Evolutionary conservation across 148 eudicot genomes (phyloP).

Genomic region (Silene uniflora): DNA sequence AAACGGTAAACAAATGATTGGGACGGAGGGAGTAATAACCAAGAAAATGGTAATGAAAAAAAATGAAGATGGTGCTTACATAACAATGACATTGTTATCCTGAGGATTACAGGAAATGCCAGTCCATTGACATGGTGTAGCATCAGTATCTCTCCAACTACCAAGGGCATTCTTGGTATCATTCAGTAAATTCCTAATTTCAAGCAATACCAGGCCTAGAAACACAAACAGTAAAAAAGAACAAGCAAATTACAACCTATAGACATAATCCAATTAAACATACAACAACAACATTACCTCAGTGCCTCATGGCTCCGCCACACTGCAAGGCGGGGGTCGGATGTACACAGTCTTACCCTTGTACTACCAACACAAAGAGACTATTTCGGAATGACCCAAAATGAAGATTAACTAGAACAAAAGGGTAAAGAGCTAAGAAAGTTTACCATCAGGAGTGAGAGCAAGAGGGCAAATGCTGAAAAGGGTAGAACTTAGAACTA

Average conservation of each 20-base stretch:
- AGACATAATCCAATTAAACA: too few species aligned
- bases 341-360: too few species aligned
- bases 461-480: conserved; percentile 54
- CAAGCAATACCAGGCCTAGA: conserved; percentile 70
- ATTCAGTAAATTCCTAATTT: conserved; percentile 63
- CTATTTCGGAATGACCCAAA: too few species aligned
- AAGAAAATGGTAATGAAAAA: neutral
- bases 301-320: too few species aligned
- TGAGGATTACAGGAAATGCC: conserved; percentile 71
- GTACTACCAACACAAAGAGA: too few species aligned
- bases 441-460: conserved; percentile 78
- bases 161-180: conserved; percentile 62
- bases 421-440: neutral
- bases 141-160: conserved; percentile 76
- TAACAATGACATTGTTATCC: conserved; percentile 60
- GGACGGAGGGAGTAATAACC: neutral
- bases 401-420: neutral
- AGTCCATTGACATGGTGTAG: conserved; percentile 82
- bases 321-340: too few species aligned
- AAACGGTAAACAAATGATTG: too few species aligned
- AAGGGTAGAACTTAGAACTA: conserved; percentile 42
- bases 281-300: too few species aligned
- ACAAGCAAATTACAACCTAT: neutral
- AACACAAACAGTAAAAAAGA: conserved; percentile 12
- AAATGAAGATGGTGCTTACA: conserved; percentile 38